These are phyloP conservation scores for Endogone sp. DNA, from an alignment of 192 early-diverging fungal species.

Conservation along the genomic window DNA sequence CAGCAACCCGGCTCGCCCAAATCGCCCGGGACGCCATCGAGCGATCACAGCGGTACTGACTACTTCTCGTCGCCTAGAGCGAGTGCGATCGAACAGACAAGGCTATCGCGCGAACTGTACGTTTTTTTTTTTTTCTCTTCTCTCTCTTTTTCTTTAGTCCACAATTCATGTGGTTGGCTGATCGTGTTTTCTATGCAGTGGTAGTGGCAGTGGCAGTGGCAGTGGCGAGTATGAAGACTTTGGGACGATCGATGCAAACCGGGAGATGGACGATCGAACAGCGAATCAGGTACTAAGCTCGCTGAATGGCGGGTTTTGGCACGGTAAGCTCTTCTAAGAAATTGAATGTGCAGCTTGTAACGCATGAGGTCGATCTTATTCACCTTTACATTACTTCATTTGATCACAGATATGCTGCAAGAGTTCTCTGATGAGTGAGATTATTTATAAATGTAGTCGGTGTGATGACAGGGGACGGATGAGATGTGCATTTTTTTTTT, in stretches of 20 bases:
- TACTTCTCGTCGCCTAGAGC: neutral
- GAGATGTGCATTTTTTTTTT: too few relatives aligned
- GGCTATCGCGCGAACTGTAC: neutral
- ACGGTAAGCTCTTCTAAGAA: constrained; percentile 13
- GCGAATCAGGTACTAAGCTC: constrained; percentile 12
- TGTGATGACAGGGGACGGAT: too few relatives aligned
- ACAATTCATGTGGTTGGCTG: neutral
- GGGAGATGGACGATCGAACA: constrained; percentile 22
- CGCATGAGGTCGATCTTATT: neutral
- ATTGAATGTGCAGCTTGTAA: neutral
- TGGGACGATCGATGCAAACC: constrained; percentile 9
- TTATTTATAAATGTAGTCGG: too few relatives aligned
- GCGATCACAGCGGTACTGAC: neutral
- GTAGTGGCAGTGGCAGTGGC: neutral
- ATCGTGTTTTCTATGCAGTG: neutral
- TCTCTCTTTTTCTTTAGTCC: neutral
- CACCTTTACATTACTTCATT: neutral
- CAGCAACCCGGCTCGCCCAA: neutral
- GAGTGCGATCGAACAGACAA: neutral
- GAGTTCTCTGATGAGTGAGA: neutral
- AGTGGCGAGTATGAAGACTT: neutral
- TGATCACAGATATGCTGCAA: neutral
- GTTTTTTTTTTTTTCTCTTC: neutral
- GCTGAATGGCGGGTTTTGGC: constrained; percentile 17
- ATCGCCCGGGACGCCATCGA: neutral